Base-by-base conservation (phyloP, 495 filamentous ascomycete genomes). In the Tricharina praecox region DNA sequence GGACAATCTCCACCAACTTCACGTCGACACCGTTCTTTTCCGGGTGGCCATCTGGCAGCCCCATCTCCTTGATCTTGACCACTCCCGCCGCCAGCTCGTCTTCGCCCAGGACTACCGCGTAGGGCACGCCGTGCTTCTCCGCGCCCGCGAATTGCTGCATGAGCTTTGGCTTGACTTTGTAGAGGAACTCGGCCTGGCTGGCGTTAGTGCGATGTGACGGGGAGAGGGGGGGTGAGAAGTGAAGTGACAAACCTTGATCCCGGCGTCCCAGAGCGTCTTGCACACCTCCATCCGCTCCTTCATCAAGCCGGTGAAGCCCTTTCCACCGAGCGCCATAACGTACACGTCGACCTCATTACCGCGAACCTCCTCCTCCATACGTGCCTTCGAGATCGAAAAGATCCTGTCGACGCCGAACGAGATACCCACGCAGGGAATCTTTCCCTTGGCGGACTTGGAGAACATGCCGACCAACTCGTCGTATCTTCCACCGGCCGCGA, bases 381-480 rank as follows among this genome's bases (percentile, higher is more conserved):
- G 72, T 8, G 81, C 77, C 64, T 87, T 84, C 28, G 75, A 84
- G 64, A 95, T 83, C 39, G 80, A 82, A 66, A 93, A 94, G 55
- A 96, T 95, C 43, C 87, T 79, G 64, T 95, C 88, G 16, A 94
- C 82, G 44, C 88, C 88, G 62, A 95, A 93, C 9, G 85, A 93
- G 52, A 95, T 82, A 50, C 88, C 87, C 4, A 94, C 84, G 60
- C 88, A 94, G 21, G 88, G 88, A 30, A 93, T 82, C 58, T 85
- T 78, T 0, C 69, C 68, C 67, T 90, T 92, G 7, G 51, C 45
- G 2, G 45, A 52, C n/a, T 57, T 53, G 28, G 64, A 51, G 70
- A 93, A 95, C 84, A 93, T 93, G 63, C 81, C 81, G 23, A 94
- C 88, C 3, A 94, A 73, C 58, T 87, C 82, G 60, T 95, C 88